These are phyloP conservation scores for Verticillium longisporum DNA, from an alignment of 2,329 filamentous ascomycete species.

Conservation along the genomic window DNA sequence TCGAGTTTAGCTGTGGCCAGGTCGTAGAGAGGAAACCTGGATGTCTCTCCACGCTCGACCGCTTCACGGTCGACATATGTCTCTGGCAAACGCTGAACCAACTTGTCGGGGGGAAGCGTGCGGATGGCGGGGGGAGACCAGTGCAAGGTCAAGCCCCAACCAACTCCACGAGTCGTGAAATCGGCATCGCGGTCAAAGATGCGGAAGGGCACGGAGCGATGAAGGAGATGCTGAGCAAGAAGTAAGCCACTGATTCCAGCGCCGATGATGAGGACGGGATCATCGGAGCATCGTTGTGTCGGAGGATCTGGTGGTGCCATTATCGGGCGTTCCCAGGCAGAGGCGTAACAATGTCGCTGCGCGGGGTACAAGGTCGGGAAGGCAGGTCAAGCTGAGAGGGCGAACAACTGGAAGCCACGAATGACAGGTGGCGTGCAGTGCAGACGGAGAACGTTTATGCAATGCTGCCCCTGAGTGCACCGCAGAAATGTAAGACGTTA, in stretches of 20 bases:
- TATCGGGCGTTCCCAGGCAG: neutral
- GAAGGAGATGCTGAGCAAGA: slow-evolving; percentile 26
- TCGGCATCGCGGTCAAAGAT: slow-evolving; percentile 48
- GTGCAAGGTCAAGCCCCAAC: slow-evolving; percentile 59
- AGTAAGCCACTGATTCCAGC: slow-evolving; percentile 29
- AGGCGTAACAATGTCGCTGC: too few relatives aligned
- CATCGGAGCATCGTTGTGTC: neutral
- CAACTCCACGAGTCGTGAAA: slow-evolving; percentile 38
- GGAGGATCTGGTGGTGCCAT: neutral
- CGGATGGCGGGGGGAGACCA: slow-evolving; percentile 51
- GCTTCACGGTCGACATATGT: slow-evolving; percentile 48
- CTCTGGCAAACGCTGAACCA: slow-evolving; percentile 37
- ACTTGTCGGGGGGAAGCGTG: slow-evolving; percentile 39
- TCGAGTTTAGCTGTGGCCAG: slow-evolving; percentile 38
- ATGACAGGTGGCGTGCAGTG: too few relatives aligned
- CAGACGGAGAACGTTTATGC: too few relatives aligned
- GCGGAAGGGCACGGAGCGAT: slow-evolving; percentile 29
- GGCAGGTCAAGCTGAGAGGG: too few relatives aligned
- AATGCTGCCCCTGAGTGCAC: too few relatives aligned
- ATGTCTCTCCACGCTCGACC: slow-evolving; percentile 35
- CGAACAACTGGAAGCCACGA: too few relatives aligned
- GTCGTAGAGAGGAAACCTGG: slow-evolving; percentile 49
- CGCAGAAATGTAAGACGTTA: too few relatives aligned
- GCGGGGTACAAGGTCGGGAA: too few relatives aligned
- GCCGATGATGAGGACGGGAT: slow-evolving; percentile 26